These are phyloP conservation scores for Neospora caninum DNA, from an alignment of 169 alveolate species.

Conservation along the genomic window DNA sequence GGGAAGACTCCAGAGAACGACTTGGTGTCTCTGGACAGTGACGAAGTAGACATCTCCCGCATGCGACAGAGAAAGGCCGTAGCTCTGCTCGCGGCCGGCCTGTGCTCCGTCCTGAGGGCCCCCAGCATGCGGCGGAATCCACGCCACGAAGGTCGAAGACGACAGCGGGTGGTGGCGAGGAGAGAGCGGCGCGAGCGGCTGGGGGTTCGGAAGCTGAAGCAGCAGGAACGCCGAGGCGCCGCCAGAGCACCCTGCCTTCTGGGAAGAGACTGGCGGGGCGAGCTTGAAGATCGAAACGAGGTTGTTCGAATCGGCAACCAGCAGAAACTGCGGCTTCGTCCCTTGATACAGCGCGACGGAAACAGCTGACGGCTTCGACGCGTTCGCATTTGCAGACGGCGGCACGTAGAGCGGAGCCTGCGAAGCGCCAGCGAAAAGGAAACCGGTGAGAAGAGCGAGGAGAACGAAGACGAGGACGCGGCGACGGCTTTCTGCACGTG, in stretches of 20 bases:
- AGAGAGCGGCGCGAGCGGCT: neutral
- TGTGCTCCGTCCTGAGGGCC: neutral
- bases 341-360: conserved; percentile 1
- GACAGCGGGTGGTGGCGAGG: neutral
- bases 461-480: no score
- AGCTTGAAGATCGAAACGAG: conserved; percentile 15
- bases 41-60: neutral
- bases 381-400: neutral
- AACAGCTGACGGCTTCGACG: conserved; percentile 8
- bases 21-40: conserved; percentile 11
- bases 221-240: conserved; percentile 25
- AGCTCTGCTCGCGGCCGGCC: neutral
- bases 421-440: no score
- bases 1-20: conserved; percentile 31
- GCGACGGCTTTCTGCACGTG: no score
- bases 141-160: neutral
- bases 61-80: neutral
- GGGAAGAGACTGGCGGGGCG: neutral
- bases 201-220: conserved; percentile 24
- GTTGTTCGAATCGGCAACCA: conserved; percentile 12
- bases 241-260: neutral
- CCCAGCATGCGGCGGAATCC: neutral
- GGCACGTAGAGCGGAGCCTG: neutral
- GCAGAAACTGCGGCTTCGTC: conserved; percentile 17
- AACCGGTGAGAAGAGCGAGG: no score